Base-by-base conservation (phyloP, 768 basidiomycete species). In the Lyophyllum decastes region DNA sequence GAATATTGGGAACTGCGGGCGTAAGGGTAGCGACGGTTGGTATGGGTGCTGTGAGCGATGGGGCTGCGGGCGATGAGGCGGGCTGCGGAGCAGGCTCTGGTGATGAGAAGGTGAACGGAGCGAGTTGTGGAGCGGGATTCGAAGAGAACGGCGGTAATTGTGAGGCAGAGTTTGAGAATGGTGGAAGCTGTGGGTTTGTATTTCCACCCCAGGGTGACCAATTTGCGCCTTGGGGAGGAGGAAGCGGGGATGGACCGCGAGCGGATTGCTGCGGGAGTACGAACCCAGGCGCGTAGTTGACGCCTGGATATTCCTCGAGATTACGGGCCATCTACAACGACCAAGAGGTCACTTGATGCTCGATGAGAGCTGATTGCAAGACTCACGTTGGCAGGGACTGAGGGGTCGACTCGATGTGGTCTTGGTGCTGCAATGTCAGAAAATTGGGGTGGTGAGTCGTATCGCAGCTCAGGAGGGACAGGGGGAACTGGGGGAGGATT, bases 41-140 rank as follows among this genome's bases (percentile, higher is more conserved):
- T 0, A 92, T 75, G 4, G 89, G 81, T 0, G 85, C 84, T 0
- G 89, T 89, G 8, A 93, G 78, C 0, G 82, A 77, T 2, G 85
- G 81, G 48, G 68, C 51, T 53, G 64, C 22, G 54, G 61, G 14
- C 61, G 57, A 61, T 11, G 62, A 58, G 44, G 77, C 64, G 25
- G 86, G 77, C 2, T 78, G 75, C 24, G 80, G 71, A 26, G 82
- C 64, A 21, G 80, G 78, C 5, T 83, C 83, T 34, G 78, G 71
- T 33, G 82, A 66, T 30, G 78, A 77, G 16, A 82, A 82, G 14
- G 82, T 70, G 9, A 79, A 78, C 0, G 80, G 78, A 8, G 81
- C 82, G 40, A 83, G 72, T 6, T 74, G 71, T 1, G 79, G 75
- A 61, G 66, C 40, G 63, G 60, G 8, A 17, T 38, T 38, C 16